Conservation (phyloP, 2,329 filamentous ascomycete species). For the Diplodia seriata region DNA sequence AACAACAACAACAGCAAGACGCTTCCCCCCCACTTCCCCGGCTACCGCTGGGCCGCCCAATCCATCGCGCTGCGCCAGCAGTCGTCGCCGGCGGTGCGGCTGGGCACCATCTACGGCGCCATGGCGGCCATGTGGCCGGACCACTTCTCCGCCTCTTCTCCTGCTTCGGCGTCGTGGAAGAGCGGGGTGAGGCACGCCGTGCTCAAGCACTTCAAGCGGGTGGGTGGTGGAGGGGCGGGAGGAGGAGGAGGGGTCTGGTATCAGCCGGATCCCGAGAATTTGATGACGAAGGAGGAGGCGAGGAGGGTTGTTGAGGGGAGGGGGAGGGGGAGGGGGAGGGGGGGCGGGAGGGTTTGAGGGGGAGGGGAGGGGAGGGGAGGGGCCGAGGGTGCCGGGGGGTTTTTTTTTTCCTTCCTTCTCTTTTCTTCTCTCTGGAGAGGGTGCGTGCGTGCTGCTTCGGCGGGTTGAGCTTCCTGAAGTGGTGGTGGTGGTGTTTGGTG, state of each 20-base stretch:
- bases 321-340: too few species aligned
- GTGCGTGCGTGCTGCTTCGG: too few species aligned
- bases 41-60: conserved; percentile 4
- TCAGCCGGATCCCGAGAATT: neutral
- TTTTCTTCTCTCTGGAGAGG: too few species aligned
- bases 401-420: too few species aligned
- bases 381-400: too few species aligned
- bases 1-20: neutral
- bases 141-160: neutral
- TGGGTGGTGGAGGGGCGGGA: neutral
- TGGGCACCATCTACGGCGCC: neutral
- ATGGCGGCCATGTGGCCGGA: neutral
- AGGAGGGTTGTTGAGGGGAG: neutral
- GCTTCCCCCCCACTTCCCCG: conserved; percentile 5
- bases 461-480: too few species aligned
- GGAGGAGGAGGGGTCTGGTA: conserved; percentile 10
- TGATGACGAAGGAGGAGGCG: neutral
- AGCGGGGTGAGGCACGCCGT: conserved; percentile 8
- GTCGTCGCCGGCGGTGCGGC: neutral
- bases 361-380: too few species aligned
- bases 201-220: neutral
- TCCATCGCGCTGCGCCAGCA: neutral
- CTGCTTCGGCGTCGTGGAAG: neutral
- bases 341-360: too few species aligned
- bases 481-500: too few species aligned